Evolutionary conservation across 2,329 filamentous ascomycete genomes (phyloP).

Genomic region (Apiospora marii): DNA sequence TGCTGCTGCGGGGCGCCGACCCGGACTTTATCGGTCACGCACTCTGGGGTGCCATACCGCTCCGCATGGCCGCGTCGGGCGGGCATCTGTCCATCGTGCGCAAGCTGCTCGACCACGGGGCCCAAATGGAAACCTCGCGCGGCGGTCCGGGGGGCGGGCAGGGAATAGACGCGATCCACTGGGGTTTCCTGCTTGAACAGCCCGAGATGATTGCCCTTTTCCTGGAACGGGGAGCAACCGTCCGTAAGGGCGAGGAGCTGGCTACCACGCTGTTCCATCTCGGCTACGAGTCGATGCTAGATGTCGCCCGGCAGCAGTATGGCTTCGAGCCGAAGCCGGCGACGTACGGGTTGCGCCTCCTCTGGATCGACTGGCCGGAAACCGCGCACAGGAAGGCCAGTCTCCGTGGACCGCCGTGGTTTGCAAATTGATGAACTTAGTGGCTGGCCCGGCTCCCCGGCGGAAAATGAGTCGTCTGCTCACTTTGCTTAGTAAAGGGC

Average conservation of each 20-base stretch:
- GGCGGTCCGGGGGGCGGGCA: background rate
- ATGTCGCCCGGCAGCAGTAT: background rate
- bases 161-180: background rate
- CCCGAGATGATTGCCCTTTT: background rate
- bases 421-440: too few species aligned
- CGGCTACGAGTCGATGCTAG: background rate
- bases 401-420: too few species aligned
- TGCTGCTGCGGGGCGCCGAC: background rate
- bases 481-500: background rate
- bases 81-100: background rate
- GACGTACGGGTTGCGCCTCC: background rate
- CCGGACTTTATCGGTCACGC: background rate
- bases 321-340: background rate
- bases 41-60: background rate
- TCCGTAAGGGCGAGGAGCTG: background rate
- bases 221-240: background rate
- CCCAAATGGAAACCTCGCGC: background rate
- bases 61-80: background rate
- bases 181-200: background rate
- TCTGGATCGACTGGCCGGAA: background rate
- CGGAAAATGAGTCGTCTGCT: background rate
- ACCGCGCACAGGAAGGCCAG: background rate
- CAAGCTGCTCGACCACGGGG: background rate
- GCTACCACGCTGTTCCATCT: background rate
- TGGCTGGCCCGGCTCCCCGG: background rate